Evolutionary conservation across 495 filamentous ascomycete species (phyloP).

Genomic region (Aspergillus panamensis): DNA sequence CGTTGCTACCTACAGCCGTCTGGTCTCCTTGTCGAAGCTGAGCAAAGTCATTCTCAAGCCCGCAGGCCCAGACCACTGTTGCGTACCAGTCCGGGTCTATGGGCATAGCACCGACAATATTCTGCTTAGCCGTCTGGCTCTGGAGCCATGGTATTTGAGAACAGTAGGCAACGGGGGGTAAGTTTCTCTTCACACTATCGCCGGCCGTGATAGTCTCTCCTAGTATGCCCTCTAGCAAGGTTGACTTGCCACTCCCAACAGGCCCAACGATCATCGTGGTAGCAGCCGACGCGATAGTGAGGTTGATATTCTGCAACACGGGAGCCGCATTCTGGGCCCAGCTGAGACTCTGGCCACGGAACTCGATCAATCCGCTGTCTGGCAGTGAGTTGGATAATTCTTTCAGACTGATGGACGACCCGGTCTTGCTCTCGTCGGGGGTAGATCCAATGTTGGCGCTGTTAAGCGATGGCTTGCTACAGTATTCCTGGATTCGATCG

Average conservation of each 20-base stretch:
- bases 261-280: conserved; percentile 17
- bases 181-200: not conserved
- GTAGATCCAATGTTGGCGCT: no score
- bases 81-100: conserved; percentile 33
- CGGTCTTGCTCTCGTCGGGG: no score
- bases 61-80: conserved; percentile 30
- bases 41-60: conserved; percentile 26
- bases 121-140: conserved; percentile 36
- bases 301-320: not conserved
- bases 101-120: conserved; percentile 20
- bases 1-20: conserved; percentile 76
- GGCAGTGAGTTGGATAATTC: not conserved
- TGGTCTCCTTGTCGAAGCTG: conserved; percentile 54
- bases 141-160: conserved; percentile 35
- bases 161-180: conserved; percentile 32
- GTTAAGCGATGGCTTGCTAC: not conserved
- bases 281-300: not conserved
- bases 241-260: conserved; percentile 27
- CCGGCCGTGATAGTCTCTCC: conserved; percentile 13
- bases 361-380: not conserved
- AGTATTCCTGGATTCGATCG: conserved; percentile 30
- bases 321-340: not conserved
- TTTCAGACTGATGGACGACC: not conserved
- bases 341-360: not conserved
- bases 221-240: conserved; percentile 27